phyloP scores from a whole-genome alignment of 129 eudicot genomes.

The Flaveria trinervia region DNA sequence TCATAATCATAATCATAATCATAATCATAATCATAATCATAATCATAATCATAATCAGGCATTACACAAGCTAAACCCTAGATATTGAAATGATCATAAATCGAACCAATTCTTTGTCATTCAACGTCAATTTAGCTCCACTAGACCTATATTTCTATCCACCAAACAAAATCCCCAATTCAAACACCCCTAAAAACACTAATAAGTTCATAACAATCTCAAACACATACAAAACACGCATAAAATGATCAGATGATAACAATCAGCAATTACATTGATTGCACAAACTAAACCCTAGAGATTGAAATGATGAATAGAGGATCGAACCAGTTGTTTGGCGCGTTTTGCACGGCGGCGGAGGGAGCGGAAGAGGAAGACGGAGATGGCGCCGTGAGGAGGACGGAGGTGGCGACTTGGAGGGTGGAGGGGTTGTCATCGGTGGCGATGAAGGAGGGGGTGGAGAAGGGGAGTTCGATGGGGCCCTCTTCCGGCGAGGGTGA shows the following conservation, averaged over 20 bases:
- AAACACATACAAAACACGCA: neutral
- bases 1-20: too few species aligned
- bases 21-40: neutral
- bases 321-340: slow-evolving; percentile 71
- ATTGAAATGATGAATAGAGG: neutral
- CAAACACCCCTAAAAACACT: neutral
- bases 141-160: slow-evolving; percentile 47
- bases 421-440: slow-evolving; percentile 67
- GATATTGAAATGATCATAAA: too few species aligned
- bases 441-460: slow-evolving; percentile 61
- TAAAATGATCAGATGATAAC: too few species aligned
- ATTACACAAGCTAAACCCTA: too few species aligned
- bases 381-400: slow-evolving; percentile 90
- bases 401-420: slow-evolving; percentile 78
- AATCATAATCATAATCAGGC: too few species aligned
- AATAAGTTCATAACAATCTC: neutral
- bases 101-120: too few species aligned
- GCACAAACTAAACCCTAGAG: too few species aligned
- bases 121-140: too few species aligned
- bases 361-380: slow-evolving; percentile 89
- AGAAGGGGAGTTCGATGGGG: slow-evolving; percentile 68
- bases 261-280: too few species aligned
- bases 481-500: slow-evolving; percentile 54
- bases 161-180: neutral
- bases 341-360: slow-evolving; percentile 90